These are phyloP conservation scores for Fraxinus americana DNA, from an alignment of 257 asterid genomes.

Conservation along the genomic window DNA sequence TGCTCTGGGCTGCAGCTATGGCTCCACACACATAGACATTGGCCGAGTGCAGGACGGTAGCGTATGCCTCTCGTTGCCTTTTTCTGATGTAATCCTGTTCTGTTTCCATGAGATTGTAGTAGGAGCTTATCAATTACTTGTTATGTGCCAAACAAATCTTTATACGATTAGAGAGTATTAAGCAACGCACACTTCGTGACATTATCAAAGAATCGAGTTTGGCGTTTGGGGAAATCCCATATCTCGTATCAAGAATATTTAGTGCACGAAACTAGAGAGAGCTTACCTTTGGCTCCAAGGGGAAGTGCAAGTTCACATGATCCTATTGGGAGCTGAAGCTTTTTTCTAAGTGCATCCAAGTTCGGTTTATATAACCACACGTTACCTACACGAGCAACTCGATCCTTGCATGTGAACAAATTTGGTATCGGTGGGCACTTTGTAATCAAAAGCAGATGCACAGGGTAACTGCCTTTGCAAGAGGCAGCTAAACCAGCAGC, in stretches of 20 bases:
- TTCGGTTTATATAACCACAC: constrained; percentile 69
- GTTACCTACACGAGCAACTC: constrained; percentile 47
- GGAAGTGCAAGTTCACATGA: constrained; percentile 93
- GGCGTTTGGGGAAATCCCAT: too few species aligned
- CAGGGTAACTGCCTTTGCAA: constrained; percentile 53
- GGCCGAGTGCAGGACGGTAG: constrained; percentile 86
- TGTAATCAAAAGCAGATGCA: constrained; percentile 58
- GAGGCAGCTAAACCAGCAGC: constrained; percentile 66
- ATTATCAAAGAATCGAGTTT: too few species aligned
- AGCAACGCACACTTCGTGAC: too few species aligned
- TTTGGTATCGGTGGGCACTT: constrained; percentile 71
- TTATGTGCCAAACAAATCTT: not conserved
- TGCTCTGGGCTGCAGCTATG: constrained; percentile 91
- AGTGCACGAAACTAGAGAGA: not conserved
- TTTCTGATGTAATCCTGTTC: constrained; percentile 40
- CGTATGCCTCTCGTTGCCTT: constrained; percentile 76
- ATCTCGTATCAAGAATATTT: not conserved
- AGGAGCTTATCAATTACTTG: not conserved
- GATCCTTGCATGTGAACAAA: constrained; percentile 60
- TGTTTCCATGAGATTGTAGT: constrained; percentile 22
- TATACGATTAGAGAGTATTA: not conserved
- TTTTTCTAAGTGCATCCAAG: constrained; percentile 46
- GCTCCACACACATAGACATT: constrained; percentile 90
- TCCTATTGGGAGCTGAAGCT: constrained; percentile 76
- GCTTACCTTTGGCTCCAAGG: constrained; percentile 59